Evolutionary conservation across 345 rosid genomes (phyloP).

Genomic region (Excoecaria agallocha): DNA sequence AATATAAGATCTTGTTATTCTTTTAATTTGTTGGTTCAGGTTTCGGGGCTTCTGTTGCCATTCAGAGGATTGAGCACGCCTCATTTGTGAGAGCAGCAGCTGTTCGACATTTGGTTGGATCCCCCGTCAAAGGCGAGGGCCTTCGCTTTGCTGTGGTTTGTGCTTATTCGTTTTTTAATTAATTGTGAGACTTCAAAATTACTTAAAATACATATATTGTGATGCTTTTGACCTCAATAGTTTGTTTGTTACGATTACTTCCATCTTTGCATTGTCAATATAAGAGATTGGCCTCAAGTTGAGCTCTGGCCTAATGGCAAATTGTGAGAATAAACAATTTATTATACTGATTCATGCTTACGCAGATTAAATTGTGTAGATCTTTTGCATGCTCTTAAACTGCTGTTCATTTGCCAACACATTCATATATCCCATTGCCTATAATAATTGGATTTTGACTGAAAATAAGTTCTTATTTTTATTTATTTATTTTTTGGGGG

Average conservation of each 20-base stretch:
- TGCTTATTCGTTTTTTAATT: not conserved
- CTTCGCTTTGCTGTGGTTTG: conserved; percentile 87
- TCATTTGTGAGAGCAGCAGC: conserved; percentile 47
- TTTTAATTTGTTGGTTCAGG: no score
- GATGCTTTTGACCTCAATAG: not conserved
- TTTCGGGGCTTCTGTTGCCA: no score
- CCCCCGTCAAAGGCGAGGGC: conserved; percentile 57
- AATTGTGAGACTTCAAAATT: not conserved
- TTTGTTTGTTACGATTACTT: not conserved
- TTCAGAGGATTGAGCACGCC: conserved; percentile 10
- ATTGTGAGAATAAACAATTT: not conserved
- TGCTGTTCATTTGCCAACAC: not conserved
- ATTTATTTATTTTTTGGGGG: no score
- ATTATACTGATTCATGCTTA: not conserved
- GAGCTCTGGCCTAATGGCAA: not conserved
- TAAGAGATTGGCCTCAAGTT: not conserved
- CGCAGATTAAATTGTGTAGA: not conserved
- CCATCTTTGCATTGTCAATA: not conserved
- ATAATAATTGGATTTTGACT: not conserved
- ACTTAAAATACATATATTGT: not conserved
- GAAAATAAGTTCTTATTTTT: not conserved
- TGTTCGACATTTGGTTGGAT: conserved; percentile 68
- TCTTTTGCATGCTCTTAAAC: no score
- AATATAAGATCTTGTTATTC: no score
- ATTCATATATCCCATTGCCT: not conserved